Evolutionary conservation across 345 rosid genomes (phyloP).

Genomic region (Syzygium grande): DNA sequence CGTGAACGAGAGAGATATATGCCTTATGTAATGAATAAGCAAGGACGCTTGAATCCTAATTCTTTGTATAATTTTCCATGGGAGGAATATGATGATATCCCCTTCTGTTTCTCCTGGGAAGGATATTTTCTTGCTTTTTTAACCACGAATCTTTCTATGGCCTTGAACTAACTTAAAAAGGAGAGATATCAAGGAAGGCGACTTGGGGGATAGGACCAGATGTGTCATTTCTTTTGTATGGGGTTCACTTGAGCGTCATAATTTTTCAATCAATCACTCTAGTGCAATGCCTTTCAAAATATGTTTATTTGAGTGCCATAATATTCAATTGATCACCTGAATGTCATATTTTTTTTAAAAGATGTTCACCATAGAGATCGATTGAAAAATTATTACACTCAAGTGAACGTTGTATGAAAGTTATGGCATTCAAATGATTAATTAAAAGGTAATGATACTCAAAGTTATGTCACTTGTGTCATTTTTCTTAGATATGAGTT

Average conservation of each 20-base stretch:
- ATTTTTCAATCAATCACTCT: no score
- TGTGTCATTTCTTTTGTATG: no score
- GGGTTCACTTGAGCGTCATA: no score
- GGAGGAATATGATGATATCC: background rate
- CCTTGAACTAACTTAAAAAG: background rate
- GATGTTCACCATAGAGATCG: background rate
- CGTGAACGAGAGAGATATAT: background rate
- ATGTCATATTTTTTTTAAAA: no score
- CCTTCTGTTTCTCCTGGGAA: background rate
- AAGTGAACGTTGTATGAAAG: no score
- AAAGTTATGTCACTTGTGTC: background rate
- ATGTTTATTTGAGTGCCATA: no score
- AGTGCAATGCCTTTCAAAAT: no score
- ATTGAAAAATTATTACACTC: background rate
- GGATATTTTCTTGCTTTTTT: background rate
- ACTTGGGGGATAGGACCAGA: background rate
- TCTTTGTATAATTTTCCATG: background rate
- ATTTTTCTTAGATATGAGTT: background rate
- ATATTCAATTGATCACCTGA: no score
- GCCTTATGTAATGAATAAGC: background rate
- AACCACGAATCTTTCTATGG: background rate
- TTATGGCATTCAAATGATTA: background rate
- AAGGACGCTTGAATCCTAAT: background rate
- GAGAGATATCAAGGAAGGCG: background rate
- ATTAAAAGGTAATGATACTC: background rate